phyloP scores from a whole-genome alignment of 176 grass and related monocot genomes.

The Dendrocalamus sinicus region DNA sequence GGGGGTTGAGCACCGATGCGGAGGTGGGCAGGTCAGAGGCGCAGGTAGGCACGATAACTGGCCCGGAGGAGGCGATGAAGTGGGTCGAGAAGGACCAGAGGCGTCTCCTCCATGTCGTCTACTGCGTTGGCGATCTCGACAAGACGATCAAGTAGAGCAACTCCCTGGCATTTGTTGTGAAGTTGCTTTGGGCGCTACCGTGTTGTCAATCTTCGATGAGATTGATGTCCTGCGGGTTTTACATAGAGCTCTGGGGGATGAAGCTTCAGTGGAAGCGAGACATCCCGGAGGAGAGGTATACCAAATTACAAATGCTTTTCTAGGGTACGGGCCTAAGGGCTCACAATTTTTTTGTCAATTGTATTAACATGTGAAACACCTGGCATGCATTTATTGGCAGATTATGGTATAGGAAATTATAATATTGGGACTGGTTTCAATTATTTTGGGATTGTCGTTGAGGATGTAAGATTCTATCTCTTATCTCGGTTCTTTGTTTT shows the following conservation, averaged over 20 bases:
- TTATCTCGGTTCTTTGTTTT: neutral
- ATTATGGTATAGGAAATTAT: conserved; percentile 87
- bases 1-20: conserved; percentile 35
- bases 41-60: conserved; percentile 46
- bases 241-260: conserved; percentile 87
- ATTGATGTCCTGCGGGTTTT: conserved; percentile 60
- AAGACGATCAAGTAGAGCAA: conserved; percentile 86
- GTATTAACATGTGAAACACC: conserved; percentile 1
- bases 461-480: conserved; percentile 72
- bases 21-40: conserved; percentile 45
- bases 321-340: conserved; percentile 55
- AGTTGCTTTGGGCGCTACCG: neutral
- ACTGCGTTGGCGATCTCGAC: conserved; percentile 84
- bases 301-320: conserved; percentile 68
- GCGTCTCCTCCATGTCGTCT: conserved; percentile 87
- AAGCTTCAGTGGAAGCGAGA: conserved; percentile 30
- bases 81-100: conserved; percentile 81
- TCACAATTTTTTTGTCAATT: conserved; percentile 76
- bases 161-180: neutral
- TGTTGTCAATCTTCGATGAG: conserved; percentile 28
- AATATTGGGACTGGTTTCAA: conserved; percentile 75
- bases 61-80: conserved; percentile 63
- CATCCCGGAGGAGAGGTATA: conserved; percentile 93
- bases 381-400: conserved; percentile 43
- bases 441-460: conserved; percentile 92